A percentile compares a stretch with the other conserved stretches of the same genome.
These are phyloP conservation scores for Hypoxylon crocopeplum DNA, from an alignment of 495 filamentous ascomycete species.

Conservation along the genomic window DNA sequence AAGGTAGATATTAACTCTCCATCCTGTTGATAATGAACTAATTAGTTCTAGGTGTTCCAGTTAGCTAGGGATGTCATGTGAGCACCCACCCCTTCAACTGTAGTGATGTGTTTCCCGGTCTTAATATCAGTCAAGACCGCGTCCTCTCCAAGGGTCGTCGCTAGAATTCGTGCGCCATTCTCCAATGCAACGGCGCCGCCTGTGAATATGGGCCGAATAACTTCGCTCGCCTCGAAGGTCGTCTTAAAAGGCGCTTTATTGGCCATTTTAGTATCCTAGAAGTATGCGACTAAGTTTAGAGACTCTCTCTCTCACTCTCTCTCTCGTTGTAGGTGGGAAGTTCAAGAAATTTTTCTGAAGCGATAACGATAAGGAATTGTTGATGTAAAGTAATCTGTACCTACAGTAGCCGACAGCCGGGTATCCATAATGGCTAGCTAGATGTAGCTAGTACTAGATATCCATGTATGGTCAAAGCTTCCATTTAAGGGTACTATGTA, in stretches of 20 bases:
- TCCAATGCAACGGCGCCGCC: conserved; percentile 88
- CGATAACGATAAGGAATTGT: conserved; percentile 38
- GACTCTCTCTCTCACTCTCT: no score
- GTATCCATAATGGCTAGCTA: no score
- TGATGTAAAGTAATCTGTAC: background rate
- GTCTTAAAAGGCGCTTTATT: conserved; percentile 66
- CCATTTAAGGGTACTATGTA: no score
- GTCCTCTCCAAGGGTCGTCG: conserved; percentile 87
- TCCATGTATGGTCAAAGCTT: no score
- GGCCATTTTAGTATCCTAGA: conserved; percentile 49
- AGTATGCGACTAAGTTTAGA: conserved; percentile 2
- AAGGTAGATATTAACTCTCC: conserved; percentile 90
- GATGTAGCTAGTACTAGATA: conserved; percentile 3
- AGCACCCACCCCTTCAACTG: conserved; percentile 82
- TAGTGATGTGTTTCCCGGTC: conserved; percentile 80
- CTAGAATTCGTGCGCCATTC: conserved; percentile 80
- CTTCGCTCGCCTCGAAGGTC: conserved; percentile 80
- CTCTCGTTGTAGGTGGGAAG: no score
- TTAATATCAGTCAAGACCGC: conserved; percentile 84
- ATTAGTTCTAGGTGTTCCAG: background rate
- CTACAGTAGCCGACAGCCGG: conserved; percentile 9
- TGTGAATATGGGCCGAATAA: conserved; percentile 92
- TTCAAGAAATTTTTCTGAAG: conserved; percentile 36
- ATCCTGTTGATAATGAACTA: conserved; percentile 65
- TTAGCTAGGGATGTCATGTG: background rate